These are phyloP conservation scores for Alternaria hordeiaustralica DNA, from an alignment of 2,329 filamentous ascomycete species.

Conservation along the genomic window DNA sequence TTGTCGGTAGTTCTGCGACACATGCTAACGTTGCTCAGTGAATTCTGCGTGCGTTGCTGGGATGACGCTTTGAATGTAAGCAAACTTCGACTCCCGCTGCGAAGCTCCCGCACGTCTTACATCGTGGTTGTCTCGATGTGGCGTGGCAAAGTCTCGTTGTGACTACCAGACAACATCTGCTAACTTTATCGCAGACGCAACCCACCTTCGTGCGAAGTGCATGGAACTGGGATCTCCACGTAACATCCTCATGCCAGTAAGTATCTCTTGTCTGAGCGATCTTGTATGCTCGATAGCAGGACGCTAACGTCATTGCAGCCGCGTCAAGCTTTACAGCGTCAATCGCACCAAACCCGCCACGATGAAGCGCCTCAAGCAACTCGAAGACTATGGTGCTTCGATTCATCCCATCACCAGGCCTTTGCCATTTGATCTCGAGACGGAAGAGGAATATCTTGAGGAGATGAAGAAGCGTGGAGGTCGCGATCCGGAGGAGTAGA, in stretches of 20 bases:
- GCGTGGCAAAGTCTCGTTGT: neutral
- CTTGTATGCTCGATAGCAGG: too few species aligned
- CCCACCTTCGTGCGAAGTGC: slow-evolving; percentile 53
- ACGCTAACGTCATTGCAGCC: neutral
- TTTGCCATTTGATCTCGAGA: slow-evolving; percentile 58
- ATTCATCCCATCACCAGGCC: slow-evolving; percentile 64
- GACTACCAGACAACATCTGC: neutral
- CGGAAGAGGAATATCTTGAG: slow-evolving; percentile 56
- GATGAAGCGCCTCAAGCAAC: slow-evolving; percentile 56
- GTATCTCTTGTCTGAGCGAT: neutral
- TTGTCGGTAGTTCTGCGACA: neutral
- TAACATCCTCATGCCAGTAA: slow-evolving; percentile 66
- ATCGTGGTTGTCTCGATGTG: neutral
- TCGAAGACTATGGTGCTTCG: slow-evolving; percentile 57
- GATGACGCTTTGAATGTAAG: slow-evolving; percentile 54
- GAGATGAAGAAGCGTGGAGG: slow-evolving; percentile 51
- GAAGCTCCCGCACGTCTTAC: neutral
- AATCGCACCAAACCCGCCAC: slow-evolving; percentile 61
- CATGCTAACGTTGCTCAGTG: slow-evolving; percentile 22
- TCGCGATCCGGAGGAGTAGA: slow-evolving; percentile 53
- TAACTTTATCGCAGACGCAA: slow-evolving; percentile 45
- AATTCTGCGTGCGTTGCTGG: slow-evolving; percentile 54
- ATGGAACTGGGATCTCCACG: slow-evolving; percentile 71
- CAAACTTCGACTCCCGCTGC: neutral
- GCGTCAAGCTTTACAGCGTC: slow-evolving; percentile 64